Evolutionary conservation across 2,329 filamentous ascomycete genomes (phyloP).

Genomic region (Lecanicillium sp.): DNA sequence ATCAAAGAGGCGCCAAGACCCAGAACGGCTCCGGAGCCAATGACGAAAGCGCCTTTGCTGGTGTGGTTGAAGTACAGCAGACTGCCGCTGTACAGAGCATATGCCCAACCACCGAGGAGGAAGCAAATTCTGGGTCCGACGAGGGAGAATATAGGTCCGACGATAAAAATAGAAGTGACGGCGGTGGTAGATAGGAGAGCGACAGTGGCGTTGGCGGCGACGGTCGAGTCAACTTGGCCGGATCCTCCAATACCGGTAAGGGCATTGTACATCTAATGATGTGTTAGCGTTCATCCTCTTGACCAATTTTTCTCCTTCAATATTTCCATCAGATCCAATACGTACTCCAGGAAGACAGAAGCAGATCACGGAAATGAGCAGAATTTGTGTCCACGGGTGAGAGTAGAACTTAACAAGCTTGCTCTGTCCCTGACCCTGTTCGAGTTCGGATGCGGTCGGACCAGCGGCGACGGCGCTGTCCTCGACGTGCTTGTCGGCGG

Average conservation of each 20-base stretch:
- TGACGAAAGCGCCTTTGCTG: slow-evolving; percentile 37
- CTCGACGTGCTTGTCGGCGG: slow-evolving; percentile 9
- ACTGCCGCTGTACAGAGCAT: slow-evolving; percentile 38
- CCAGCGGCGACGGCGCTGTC: neutral
- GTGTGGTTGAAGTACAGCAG: slow-evolving; percentile 37
- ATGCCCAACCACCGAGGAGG: slow-evolving; percentile 39
- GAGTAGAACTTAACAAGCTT: slow-evolving; percentile 28
- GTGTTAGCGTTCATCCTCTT: neutral
- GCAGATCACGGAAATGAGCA: slow-evolving; percentile 43
- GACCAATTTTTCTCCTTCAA: neutral
- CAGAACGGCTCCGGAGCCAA: slow-evolving; percentile 38
- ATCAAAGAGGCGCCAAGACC: slow-evolving; percentile 39
- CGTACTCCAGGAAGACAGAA: slow-evolving; percentile 41
- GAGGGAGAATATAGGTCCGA: slow-evolving; percentile 36
- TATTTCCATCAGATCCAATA: slow-evolving; percentile 4
- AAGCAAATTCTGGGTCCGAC: slow-evolving; percentile 37
- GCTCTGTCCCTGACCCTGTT: slow-evolving; percentile 15
- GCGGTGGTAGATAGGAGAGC: slow-evolving; percentile 37
- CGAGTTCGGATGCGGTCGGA: neutral
- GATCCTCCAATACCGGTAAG: slow-evolving; percentile 38
- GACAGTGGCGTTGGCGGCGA: slow-evolving; percentile 41
- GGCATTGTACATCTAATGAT: slow-evolving; percentile 40
- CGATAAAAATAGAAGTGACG: slow-evolving; percentile 37
- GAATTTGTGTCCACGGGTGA: slow-evolving; percentile 41
- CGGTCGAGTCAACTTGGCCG: slow-evolving; percentile 38